Evolutionary conservation across 2,329 filamentous ascomycete species (phyloP).

Genomic region (Diaporthe caulivora): DNA sequence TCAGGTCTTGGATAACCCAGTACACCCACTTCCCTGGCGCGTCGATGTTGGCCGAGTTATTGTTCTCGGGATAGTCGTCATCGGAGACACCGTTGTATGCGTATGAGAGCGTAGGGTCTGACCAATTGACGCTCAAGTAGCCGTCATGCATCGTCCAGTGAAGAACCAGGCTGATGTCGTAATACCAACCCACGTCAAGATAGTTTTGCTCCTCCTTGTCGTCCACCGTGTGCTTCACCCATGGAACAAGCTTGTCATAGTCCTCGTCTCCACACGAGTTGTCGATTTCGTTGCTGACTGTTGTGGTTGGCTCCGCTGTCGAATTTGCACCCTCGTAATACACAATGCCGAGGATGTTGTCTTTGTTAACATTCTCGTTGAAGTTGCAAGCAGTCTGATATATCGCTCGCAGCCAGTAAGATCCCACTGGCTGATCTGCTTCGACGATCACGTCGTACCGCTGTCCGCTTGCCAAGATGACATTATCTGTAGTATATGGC

Average conservation of each 20-base stretch:
- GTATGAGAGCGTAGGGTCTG: constrained; percentile 13
- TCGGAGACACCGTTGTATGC: constrained; percentile 15
- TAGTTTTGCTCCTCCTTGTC: constrained; percentile 16
- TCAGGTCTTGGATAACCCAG: constrained; percentile 22
- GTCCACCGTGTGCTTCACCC: constrained; percentile 23
- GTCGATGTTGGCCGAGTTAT: constrained; percentile 15
- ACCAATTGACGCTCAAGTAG: constrained; percentile 22
- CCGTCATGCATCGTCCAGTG: constrained; percentile 33
- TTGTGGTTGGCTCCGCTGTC: constrained; percentile 32
- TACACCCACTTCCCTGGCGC: constrained; percentile 22
- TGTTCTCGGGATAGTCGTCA: constrained; percentile 7
- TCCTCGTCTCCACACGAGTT: constrained; percentile 44
- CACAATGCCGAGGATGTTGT: constrained; percentile 43
- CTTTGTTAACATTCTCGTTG: constrained; percentile 33
- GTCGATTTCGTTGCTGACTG: constrained; percentile 14
- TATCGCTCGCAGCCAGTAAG: constrained; percentile 44
- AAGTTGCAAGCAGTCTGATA: constrained; percentile 39
- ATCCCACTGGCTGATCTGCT: constrained; percentile 29
- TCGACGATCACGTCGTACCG: constrained; percentile 40
- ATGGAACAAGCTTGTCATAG: constrained; percentile 43
- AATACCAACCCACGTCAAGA: constrained; percentile 18
- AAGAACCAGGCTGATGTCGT: constrained; percentile 37
- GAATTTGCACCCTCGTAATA: constrained; percentile 40
- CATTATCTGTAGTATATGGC: constrained; percentile 62
- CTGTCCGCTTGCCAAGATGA: constrained; percentile 59